A percentile compares a stretch with the other conserved stretches of the same genome.
Conservation (phyloP, 2,329 filamentous ascomycete species). For the Hysterium pulicare region DNA sequence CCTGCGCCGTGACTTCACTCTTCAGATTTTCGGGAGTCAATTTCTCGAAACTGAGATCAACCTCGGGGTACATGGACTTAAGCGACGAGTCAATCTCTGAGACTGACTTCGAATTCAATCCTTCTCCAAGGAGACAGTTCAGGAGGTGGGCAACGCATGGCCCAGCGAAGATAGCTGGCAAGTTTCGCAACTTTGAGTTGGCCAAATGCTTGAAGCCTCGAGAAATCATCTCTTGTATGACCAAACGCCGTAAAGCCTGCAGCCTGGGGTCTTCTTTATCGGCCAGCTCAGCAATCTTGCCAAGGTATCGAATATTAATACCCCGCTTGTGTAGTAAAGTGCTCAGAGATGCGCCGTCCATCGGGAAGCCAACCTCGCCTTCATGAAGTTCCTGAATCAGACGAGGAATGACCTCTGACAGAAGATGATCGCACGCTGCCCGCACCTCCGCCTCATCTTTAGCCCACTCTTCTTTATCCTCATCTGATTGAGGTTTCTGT, state of each 20-base stretch:
- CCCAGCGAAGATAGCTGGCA: constrained; percentile 77
- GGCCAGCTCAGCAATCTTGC: constrained; percentile 70
- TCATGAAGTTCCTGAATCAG: constrained; percentile 84
- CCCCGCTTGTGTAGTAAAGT: constrained; percentile 91
- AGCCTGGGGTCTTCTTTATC: constrained; percentile 61
- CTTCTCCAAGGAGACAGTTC: constrained; percentile 83
- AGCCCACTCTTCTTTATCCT: constrained; percentile 78
- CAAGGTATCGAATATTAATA: constrained; percentile 96
- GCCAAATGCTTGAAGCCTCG: constrained; percentile 92
- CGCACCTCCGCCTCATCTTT: constrained; percentile 87
- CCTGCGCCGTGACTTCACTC: constrained; percentile 67
- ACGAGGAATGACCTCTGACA: constrained; percentile 74
- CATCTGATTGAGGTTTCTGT: constrained; percentile 82
- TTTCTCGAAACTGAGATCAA: constrained; percentile 75
- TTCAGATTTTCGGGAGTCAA: constrained; percentile 71
- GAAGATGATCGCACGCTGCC: constrained; percentile 75
- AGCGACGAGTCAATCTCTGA: constrained; percentile 74
- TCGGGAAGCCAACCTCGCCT: constrained; percentile 93
- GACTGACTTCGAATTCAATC: constrained; percentile 71
- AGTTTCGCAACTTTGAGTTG: constrained; percentile 71
- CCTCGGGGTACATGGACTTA: constrained; percentile 73
- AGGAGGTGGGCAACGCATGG: constrained; percentile 80
- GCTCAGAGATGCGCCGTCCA: constrained; percentile 92
- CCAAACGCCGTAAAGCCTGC: constrained; percentile 71
- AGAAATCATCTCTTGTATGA: constrained; percentile 89